These are phyloP conservation scores for Euphorbia peplus DNA, from an alignment of 345 rosid genomes.

Conservation along the genomic window DNA sequence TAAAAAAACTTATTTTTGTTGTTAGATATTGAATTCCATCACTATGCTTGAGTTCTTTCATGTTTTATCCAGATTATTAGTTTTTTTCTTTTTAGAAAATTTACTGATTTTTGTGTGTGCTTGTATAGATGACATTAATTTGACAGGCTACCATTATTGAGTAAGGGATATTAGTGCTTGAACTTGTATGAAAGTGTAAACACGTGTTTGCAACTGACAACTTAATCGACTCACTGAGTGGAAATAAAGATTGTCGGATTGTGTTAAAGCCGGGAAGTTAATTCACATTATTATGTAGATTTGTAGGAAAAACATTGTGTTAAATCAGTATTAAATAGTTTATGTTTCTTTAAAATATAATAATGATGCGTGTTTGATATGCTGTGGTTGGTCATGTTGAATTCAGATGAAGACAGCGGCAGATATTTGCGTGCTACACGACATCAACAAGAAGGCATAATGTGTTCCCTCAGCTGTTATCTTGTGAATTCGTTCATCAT, in stretches of 20 bases:
- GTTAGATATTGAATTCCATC: constrained; percentile 3
- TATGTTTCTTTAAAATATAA: not conserved
- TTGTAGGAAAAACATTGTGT: not conserved
- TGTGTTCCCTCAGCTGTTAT: not conserved
- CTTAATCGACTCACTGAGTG: not conserved
- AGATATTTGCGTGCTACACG: constrained; percentile 75
- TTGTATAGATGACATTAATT: not conserved
- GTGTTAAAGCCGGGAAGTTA: not conserved
- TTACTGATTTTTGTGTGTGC: not conserved
- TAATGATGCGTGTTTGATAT: not conserved
- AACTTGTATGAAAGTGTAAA: not conserved
- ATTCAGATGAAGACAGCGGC: constrained; percentile 95
- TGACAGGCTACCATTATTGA: not conserved
- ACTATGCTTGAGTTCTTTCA: not conserved
- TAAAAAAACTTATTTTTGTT: not conserved
- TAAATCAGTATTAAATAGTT: not conserved
- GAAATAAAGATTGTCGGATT: not conserved
- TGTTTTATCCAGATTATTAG: not conserved
- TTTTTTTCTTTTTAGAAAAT: not conserved
- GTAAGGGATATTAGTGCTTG: not conserved
- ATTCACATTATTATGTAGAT: not conserved
- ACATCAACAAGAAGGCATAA: constrained; percentile 53
- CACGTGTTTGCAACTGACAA: not conserved
- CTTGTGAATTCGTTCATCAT: not conserved
- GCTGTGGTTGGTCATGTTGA: constrained; percentile 11